Conservation (phyloP, 2,329 filamentous ascomycete species). For the Xylariaceae sp. region DNA sequence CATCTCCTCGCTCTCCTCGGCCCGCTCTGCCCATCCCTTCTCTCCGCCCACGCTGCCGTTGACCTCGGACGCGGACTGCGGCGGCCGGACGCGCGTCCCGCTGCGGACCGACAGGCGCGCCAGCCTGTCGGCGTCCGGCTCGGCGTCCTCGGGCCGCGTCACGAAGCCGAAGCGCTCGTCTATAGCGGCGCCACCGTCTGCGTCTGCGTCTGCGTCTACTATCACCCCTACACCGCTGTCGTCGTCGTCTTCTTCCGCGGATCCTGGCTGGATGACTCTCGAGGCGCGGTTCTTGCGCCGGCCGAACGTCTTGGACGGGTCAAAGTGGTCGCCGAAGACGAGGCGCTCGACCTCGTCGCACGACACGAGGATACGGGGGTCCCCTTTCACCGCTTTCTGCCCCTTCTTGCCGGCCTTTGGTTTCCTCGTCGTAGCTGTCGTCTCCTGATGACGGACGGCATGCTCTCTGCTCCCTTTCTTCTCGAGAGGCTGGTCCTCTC, state of each 20-base stretch:
- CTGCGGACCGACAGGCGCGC: constrained; percentile 33
- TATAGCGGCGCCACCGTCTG: not conserved
- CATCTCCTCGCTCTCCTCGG: constrained; percentile 48
- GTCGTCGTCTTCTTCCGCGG: constrained; percentile 4
- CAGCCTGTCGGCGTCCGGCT: constrained; percentile 13
- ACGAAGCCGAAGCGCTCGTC: too few species aligned
- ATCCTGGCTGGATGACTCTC: constrained; percentile 2
- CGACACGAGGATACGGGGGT: constrained; percentile 43
- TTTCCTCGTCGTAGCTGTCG: not conserved
- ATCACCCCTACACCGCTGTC: not conserved
- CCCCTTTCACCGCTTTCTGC: constrained; percentile 40
- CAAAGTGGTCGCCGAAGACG: constrained; percentile 42
- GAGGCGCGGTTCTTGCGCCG: constrained; percentile 41
- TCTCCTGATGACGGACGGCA: not conserved
- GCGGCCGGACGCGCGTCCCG: constrained; percentile 31
- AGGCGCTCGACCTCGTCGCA: constrained; percentile 45
- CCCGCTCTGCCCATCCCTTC: constrained; percentile 49
- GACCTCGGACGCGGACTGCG: constrained; percentile 41
- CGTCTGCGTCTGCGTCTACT: not conserved
- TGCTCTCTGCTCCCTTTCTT: not conserved
- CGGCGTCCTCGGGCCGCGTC: not conserved
- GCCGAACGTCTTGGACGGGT: constrained; percentile 41
- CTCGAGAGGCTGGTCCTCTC: not conserved
- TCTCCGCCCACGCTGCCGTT: constrained; percentile 54
- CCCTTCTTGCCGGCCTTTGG: constrained; percentile 22